phyloP scores from a whole-genome alignment of 73 alveolate species.

The Stentor roeselii region DNA sequence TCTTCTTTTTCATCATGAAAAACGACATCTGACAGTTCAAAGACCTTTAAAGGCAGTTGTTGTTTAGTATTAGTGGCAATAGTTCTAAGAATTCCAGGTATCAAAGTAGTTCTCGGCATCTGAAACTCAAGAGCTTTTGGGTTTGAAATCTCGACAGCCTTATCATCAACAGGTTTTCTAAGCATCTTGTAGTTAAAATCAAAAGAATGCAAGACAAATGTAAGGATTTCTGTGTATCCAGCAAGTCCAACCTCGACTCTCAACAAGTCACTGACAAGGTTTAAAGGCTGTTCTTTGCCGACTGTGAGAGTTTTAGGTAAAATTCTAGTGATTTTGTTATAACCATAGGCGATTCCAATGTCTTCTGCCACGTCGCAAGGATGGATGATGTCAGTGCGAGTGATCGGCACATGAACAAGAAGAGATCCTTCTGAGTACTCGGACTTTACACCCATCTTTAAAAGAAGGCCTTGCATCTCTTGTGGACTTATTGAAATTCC shows the following conservation, averaged over 20 bases:
- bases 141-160: constrained; percentile 62
- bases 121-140: constrained; percentile 82
- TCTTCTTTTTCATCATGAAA: constrained; percentile 70
- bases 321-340: constrained; percentile 70
- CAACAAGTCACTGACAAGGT: constrained; percentile 89
- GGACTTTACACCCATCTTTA: constrained; percentile 69
- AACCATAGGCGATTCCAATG: constrained; percentile 95
- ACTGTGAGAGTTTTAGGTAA: constrained; percentile 80
- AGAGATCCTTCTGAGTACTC: constrained; percentile 40
- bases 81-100: constrained; percentile 95
- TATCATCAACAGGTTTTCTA: constrained; percentile 59
- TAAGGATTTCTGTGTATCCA: constrained; percentile 95
- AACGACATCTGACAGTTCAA: constrained; percentile 93
- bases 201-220: constrained; percentile 78
- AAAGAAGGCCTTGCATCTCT: constrained; percentile 19
- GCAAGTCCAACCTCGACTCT: constrained; percentile 94
- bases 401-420: constrained; percentile 68
- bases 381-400: constrained; percentile 89
- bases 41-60: constrained; percentile 79
- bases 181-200: constrained; percentile 68
- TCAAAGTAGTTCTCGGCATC: constrained; percentile 88
- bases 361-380: constrained; percentile 93
- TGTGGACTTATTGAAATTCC: neutral
- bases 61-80: constrained; percentile 72
- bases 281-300: constrained; percentile 74